A percentile compares a stretch with the other conserved stretches of the same genome.
phyloP scores from a whole-genome alignment of 2,329 filamentous ascomycete genomes.

The Sporothrix pallida region DNA sequence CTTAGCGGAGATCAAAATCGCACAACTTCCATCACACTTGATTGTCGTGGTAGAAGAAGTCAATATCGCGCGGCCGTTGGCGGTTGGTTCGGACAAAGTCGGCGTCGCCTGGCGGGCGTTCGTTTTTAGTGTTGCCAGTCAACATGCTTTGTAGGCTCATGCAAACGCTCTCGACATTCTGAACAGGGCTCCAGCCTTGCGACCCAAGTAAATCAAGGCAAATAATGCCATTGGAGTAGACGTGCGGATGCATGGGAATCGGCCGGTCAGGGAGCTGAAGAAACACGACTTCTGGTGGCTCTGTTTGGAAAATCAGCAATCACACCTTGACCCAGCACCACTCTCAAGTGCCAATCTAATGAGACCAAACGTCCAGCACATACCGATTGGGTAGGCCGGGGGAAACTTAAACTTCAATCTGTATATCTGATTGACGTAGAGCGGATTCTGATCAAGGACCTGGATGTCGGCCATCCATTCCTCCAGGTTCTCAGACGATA shows the following conservation, averaged over 20 bases:
- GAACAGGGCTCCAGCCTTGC: constrained; percentile 93
- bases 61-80: constrained; percentile 82
- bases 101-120: constrained; percentile 86
- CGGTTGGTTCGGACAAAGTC: constrained; percentile 85
- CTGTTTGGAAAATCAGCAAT: constrained; percentile 52
- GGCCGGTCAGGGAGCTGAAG: constrained; percentile 66
- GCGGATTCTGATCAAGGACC: constrained; percentile 86
- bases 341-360: no score
- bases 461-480: constrained; percentile 93
- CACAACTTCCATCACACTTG: constrained; percentile 61
- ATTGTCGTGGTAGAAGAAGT: constrained; percentile 93
- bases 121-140: constrained; percentile 90
- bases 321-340: neutral
- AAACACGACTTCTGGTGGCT: constrained; percentile 94
- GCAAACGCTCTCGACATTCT: constrained; percentile 95
- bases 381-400: constrained; percentile 87
- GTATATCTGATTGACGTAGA: constrained; percentile 82
- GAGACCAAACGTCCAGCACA: constrained; percentile 35
- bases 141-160: constrained; percentile 99
- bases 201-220: constrained; percentile 89
- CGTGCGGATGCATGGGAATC: constrained; percentile 94
- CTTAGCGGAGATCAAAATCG: neutral
- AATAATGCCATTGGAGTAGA: constrained; percentile 98
- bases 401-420: constrained; percentile 88
- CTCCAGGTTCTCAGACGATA: constrained; percentile 80